Evolutionary conservation across 2,329 filamentous ascomycete genomes (phyloP).

Genomic region (Cercospora citrullina): DNA sequence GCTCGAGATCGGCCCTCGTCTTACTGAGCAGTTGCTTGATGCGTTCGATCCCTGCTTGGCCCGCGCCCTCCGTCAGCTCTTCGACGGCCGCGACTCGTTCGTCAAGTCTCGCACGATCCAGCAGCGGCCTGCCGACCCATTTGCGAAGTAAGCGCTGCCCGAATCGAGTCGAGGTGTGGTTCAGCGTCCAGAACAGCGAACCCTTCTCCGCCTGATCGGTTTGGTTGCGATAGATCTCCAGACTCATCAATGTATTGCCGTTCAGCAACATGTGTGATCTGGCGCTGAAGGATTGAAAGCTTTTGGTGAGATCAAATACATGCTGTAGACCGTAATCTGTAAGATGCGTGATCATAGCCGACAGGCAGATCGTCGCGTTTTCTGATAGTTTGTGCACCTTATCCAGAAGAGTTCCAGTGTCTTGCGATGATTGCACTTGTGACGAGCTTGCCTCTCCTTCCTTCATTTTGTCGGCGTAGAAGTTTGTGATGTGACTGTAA

Average conservation of each 20-base stretch:
- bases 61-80: slow-evolving; percentile 72
- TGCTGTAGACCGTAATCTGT: slow-evolving; percentile 91
- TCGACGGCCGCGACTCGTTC: slow-evolving; percentile 81
- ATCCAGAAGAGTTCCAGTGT: slow-evolving; percentile 67
- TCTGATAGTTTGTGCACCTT: slow-evolving; percentile 84
- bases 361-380: slow-evolving; percentile 84
- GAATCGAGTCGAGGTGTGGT: slow-evolving; percentile 87
- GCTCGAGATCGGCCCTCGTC: slow-evolving; percentile 81
- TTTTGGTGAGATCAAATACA: slow-evolving; percentile 93
- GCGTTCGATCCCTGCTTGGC: slow-evolving; percentile 68
- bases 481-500: slow-evolving; percentile 84
- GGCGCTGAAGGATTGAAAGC: slow-evolving; percentile 94
- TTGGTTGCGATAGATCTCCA: slow-evolving; percentile 94
- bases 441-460: slow-evolving; percentile 38
- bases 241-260: slow-evolving; percentile 87
- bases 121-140: slow-evolving; percentile 88
- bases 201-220: slow-evolving; percentile 83
- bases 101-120: slow-evolving; percentile 73
- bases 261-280: slow-evolving; percentile 94
- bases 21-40: slow-evolving; percentile 69
- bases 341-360: slow-evolving; percentile 92
- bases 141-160: slow-evolving; percentile 85
- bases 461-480: slow-evolving; percentile 86
- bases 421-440: slow-evolving; percentile 47
- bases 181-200: slow-evolving; percentile 91